Conservation (phyloP, 176 grass and related monocot species). For the Musa itinerans region DNA sequence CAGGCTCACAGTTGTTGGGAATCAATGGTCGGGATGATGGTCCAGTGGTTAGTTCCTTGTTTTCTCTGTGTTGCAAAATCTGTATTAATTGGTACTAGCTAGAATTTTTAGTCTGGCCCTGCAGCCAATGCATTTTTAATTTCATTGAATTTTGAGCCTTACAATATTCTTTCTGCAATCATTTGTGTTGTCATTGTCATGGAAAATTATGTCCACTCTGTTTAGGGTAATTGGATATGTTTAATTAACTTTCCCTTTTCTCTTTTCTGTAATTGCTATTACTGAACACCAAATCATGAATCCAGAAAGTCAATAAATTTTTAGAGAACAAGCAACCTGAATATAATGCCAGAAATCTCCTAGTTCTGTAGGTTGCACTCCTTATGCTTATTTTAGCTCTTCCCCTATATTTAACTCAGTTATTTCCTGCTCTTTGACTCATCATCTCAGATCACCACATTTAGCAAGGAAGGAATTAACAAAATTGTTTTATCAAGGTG, state of each 20-base stretch:
- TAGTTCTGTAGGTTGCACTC: neutral
- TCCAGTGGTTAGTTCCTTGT: slow-evolving; percentile 65
- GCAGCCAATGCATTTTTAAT: neutral
- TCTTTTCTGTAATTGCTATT: neutral
- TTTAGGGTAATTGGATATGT: neutral
- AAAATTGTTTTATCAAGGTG: slow-evolving; percentile 16
- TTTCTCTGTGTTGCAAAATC: slow-evolving; percentile 11
- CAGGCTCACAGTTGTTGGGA: slow-evolving; percentile 79
- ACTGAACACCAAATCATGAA: neutral
- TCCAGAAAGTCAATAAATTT: neutral
- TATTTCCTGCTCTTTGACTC: neutral
- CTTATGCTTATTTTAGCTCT: neutral
- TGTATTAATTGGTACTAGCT: neutral
- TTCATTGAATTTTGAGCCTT: neutral
- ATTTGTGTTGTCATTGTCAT: neutral
- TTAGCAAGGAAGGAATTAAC: slow-evolving; percentile 9
- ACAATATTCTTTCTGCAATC: neutral
- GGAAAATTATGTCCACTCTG: neutral
- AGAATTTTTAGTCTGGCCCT: neutral
- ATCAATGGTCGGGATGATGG: slow-evolving; percentile 97
- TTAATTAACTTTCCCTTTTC: neutral
- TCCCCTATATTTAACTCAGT: neutral
- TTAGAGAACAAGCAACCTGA: neutral
- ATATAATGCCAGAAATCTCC: neutral
- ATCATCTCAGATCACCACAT: slow-evolving; percentile 3